A percentile compares a stretch with the other conserved stretches of the same genome.
Evolutionary conservation across 2,329 filamentous ascomycete species (phyloP).

Genomic region (Incumbomyces lentus): DNA sequence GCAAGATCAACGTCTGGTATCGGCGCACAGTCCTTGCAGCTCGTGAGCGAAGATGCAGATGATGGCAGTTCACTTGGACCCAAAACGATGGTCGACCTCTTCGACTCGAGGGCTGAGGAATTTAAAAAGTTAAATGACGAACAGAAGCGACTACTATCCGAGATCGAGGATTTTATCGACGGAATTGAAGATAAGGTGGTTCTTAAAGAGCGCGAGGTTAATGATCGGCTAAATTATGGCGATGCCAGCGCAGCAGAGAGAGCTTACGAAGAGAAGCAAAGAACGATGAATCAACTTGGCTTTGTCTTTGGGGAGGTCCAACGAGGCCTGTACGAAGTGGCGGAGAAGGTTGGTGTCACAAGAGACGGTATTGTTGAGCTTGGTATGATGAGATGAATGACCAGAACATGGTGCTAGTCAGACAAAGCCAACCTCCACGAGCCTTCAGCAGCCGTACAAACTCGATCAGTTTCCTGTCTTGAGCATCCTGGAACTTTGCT

Average conservation of each 20-base stretch:
- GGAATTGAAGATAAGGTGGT: slow-evolving; percentile 47
- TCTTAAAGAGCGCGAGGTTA: slow-evolving; percentile 29
- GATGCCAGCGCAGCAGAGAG: slow-evolving; percentile 29
- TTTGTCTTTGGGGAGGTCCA: slow-evolving; percentile 55
- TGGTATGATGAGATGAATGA: slow-evolving; percentile 29
- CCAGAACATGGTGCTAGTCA: too few species aligned
- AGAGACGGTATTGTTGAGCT: slow-evolving; percentile 53
- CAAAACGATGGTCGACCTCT: slow-evolving; percentile 53
- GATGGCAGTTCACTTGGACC: slow-evolving; percentile 36
- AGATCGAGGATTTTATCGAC: slow-evolving; percentile 56
- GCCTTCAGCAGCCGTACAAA: too few species aligned
- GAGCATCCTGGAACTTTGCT: too few species aligned
- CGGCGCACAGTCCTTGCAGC: slow-evolving; percentile 33
- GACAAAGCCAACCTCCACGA: too few species aligned
- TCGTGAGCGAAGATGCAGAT: slow-evolving; percentile 37
- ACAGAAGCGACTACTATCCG: slow-evolving; percentile 49
- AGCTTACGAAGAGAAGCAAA: slow-evolving; percentile 28
- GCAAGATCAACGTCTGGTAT: slow-evolving; percentile 20
- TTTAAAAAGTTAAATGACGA: slow-evolving; percentile 48
- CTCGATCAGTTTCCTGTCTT: too few species aligned
- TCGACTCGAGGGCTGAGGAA: slow-evolving; percentile 52
- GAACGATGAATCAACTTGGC: slow-evolving; percentile 34
- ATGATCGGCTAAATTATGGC: slow-evolving; percentile 50
- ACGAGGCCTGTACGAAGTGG: slow-evolving; percentile 53
- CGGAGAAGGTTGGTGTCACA: slow-evolving; percentile 47